Evolutionary conservation across 2,329 filamentous ascomycete species (phyloP).

Genomic region (Emergomyces africanus): DNA sequence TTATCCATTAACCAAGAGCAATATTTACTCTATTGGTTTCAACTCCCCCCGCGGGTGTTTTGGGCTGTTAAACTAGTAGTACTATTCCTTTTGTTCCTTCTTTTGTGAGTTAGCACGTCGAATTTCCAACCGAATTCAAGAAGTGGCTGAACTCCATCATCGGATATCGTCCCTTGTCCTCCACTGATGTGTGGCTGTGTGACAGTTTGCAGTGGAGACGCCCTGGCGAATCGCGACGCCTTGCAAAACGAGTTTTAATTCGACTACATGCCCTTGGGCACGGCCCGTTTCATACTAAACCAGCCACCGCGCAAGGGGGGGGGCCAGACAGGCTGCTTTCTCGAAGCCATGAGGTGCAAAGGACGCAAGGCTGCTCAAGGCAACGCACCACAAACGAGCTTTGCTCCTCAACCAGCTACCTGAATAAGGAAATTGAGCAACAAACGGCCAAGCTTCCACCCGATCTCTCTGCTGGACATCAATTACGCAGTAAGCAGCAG

Average conservation of each 20-base stretch:
- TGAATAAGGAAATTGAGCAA: neutral
- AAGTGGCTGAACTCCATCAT: neutral
- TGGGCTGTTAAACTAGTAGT: too few species aligned
- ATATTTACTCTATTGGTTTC: neutral
- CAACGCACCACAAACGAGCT: neutral
- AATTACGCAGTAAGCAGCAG: too few species aligned
- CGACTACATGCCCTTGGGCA: neutral
- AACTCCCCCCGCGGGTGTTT: neutral
- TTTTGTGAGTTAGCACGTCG: neutral
- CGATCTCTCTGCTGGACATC: neutral
- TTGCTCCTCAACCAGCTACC: neutral
- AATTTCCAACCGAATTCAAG: neutral
- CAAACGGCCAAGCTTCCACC: neutral
- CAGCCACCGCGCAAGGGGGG: neutral
- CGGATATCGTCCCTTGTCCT: neutral
- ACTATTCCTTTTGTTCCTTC: neutral
- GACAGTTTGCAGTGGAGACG: neutral
- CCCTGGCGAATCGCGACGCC: neutral
- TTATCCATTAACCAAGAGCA: neutral
- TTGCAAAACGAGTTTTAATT: neutral
- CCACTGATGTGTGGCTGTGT: neutral
- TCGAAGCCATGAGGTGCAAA: neutral
- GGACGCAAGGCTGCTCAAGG: neutral
- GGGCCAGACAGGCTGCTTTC: neutral
- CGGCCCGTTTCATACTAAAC: neutral